Conservation (phyloP, 495 filamentous ascomycete species). For the Aeminium ludgeri region DNA sequence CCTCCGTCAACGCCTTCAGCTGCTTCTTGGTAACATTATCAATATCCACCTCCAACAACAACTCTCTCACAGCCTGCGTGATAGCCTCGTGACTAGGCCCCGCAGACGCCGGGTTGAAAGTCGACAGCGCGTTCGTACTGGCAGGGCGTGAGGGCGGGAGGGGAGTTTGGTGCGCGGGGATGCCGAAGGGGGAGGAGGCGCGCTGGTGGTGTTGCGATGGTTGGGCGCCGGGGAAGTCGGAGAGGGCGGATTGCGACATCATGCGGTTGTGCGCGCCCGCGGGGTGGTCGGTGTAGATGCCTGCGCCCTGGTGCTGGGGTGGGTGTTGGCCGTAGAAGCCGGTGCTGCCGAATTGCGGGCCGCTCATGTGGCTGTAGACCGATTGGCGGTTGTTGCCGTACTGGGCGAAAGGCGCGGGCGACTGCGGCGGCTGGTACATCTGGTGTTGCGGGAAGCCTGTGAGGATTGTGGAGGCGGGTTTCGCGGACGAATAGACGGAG, state of each 20-base stretch:
- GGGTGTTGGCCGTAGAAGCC: no score
- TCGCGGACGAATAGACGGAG: conserved; percentile 85
- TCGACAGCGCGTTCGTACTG: conserved; percentile 64
- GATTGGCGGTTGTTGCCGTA: no score
- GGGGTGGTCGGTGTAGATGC: conserved; percentile 23
- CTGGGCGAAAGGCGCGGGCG: conserved; percentile 53
- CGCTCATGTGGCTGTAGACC: no score
- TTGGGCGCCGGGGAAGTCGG: conserved; percentile 1
- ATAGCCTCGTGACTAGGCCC: conserved; percentile 62
- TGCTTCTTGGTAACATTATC: conserved; percentile 98
- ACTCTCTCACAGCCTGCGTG: conserved; percentile 62
- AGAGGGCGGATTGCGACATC: no score
- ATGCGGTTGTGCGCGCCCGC: conserved; percentile 32
- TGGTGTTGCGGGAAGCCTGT: conserved; percentile 50
- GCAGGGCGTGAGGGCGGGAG: conserved; percentile 36
- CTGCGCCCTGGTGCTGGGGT: conserved; percentile 22
- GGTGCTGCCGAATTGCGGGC: conserved; percentile 21
- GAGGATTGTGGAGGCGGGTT: conserved; percentile 80
- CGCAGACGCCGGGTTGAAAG: conserved; percentile 18
- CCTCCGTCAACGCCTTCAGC: conserved; percentile 71
- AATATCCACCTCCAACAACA: conserved; percentile 78
- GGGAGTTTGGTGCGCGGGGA: conserved; percentile 14
- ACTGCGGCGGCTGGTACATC: conserved; percentile 62
- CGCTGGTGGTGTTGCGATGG: conserved; percentile 3
- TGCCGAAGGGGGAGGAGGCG: conserved; percentile 7